A percentile compares a stretch with the other conserved stretches of the same genome.
Conservation (phyloP, 371 early-diverging fungal species). For the Polyrhizophydium stewartii region DNA sequence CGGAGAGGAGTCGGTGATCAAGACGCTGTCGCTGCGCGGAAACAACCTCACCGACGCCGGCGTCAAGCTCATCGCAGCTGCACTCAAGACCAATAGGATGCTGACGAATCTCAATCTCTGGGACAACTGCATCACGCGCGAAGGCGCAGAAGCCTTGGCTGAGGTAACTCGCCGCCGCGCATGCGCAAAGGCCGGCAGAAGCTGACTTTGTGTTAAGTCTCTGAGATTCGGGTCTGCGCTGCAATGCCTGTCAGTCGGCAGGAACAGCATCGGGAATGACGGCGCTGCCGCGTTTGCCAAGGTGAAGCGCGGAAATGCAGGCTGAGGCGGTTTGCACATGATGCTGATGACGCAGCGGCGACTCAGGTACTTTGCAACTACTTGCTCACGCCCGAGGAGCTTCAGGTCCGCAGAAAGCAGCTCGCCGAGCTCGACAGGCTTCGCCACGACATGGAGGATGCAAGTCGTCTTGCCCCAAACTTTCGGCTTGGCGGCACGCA, state of each 20-base stretch:
- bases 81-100: conserved; percentile 28
- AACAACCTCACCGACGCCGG: conserved; percentile 37
- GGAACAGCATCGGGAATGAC: conserved; percentile 37
- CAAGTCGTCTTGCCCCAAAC: conserved; percentile 5
- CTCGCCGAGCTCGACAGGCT: conserved; percentile 31
- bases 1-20: conserved; percentile 31
- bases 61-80: conserved; percentile 24
- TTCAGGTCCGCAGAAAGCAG: conserved; percentile 27
- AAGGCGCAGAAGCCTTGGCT: conserved; percentile 36
- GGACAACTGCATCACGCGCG: conserved; percentile 34
- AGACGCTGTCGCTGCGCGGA: conserved; percentile 28
- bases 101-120: conserved; percentile 29
- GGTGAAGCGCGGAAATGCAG: no score
- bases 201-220: conserved; percentile 14
- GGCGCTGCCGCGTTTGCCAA: conserved; percentile 33
- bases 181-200: neutral
- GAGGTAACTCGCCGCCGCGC: conserved; percentile 19
- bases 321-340: neutral
- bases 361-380: conserved; percentile 31
- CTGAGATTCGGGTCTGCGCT: conserved; percentile 32
- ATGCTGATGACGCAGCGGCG: neutral
- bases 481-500: no score
- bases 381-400: conserved; percentile 32
- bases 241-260: conserved; percentile 29
- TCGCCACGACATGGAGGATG: conserved; percentile 40